These are phyloP conservation scores for Saposhnikovia divaricata DNA, from an alignment of 129 eudicot genomes.

Conservation along the genomic window DNA sequence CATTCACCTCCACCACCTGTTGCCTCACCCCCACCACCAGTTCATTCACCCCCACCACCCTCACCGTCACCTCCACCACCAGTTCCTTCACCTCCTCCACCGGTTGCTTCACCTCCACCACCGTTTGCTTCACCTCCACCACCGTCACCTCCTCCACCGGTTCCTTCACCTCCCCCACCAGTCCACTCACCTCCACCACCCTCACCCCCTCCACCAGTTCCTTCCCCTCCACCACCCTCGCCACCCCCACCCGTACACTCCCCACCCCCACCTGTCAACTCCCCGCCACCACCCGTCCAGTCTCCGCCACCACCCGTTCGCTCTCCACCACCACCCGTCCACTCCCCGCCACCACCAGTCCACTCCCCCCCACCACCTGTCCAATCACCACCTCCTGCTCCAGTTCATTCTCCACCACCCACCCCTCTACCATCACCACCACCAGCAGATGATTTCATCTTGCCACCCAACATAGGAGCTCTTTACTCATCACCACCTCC, in stretches of 20 bases:
- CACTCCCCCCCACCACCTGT: conserved; percentile 17
- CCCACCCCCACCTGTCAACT: conserved; percentile 1
- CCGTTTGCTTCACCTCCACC: conserved; percentile 23
- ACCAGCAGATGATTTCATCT: conserved; percentile 22
- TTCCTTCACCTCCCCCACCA: conserved; percentile 18
- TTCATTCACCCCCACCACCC: background rate
- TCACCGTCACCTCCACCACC: conserved; percentile 3
- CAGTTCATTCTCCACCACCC: conserved; percentile 21
- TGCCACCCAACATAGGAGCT: conserved; percentile 44
- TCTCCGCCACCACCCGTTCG: conserved; percentile 17
- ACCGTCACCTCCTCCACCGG: conserved; percentile 27
- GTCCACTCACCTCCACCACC: conserved; percentile 14
- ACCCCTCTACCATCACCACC: conserved; percentile 17
- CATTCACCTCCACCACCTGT: background rate
- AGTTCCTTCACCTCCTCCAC: conserved; percentile 12
- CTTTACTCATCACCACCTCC: conserved; percentile 53
- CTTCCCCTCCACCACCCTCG: background rate
- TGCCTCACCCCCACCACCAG: conserved; percentile 23
- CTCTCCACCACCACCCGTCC: background rate
- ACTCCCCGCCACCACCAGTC: conserved; percentile 18
- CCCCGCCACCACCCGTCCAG: conserved; percentile 16
- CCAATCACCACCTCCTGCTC: conserved; percentile 17
- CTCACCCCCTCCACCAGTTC: background rate
- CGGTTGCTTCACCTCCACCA: conserved; percentile 27
- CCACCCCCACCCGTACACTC: conserved; percentile 7